Base-by-base conservation (phyloP, 2,329 filamentous ascomycete species). In the Epichloe typhina region DNA sequence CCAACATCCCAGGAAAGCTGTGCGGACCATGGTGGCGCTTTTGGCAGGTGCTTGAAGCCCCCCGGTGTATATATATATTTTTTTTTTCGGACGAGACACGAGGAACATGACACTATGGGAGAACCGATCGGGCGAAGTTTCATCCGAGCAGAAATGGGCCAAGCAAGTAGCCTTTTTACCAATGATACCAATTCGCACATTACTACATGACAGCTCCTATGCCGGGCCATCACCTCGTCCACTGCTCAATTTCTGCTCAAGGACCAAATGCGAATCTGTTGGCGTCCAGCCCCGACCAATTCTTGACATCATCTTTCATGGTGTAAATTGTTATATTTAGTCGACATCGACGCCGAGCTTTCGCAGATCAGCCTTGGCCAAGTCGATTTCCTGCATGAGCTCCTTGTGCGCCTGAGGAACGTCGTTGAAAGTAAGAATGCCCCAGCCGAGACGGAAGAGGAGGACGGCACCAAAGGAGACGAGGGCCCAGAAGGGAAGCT, bases 371-470 rank as follows among this genome's bases (percentile, higher is more conserved):
- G 71, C 72, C 72, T 85, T 84, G 56, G 88, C 88, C 67, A 82
- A 59, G 55, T 88, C 77, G 63, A 94, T 93, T 71, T 97, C 86
- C 60, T 72, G 74, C 77, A 93, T 88, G 60, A 98, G 73, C 71
- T 96, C 90, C 65, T 83, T 80, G 70, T 97, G 86, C 49, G 93
- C 93, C 55, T 88, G 79, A 50, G 91, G 90, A 46, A 94, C 88
- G 69, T 97, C 90, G 74, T 95, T 93, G 78, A 98, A 98, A 52
- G 88, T 95, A 65, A 95, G 76, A 60, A 98, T 87, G 57, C 93
- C 93, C 73, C 82, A 86, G 61, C 93, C 93, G 55, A 98, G 84
- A 61, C 88, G 88, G 72, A 85, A 88, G 57, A 98, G 84, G 19
- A 98, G 83, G 70, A 89, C 90, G 55, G 90, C 86, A 69, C 90